A percentile compares a stretch with the other conserved stretches of the same genome.
phyloP scores from a whole-genome alignment of 2,329 filamentous ascomycete species.

The Diaporthe sp. region DNA sequence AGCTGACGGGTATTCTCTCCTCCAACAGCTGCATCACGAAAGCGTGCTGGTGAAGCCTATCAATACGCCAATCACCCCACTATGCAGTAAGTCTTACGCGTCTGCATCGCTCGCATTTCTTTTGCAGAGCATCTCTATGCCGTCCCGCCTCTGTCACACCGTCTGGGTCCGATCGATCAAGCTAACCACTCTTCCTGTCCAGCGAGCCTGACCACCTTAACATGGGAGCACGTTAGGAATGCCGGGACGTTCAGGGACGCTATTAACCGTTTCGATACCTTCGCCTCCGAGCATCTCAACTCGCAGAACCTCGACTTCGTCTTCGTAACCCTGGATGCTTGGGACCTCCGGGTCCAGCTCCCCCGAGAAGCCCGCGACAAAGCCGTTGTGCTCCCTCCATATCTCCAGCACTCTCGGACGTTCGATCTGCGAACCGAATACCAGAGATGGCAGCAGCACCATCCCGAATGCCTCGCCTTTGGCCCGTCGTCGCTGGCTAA shows the following conservation, averaged over 20 bases:
- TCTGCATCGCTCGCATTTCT: conserved; percentile 35
- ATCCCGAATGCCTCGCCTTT: conserved; percentile 96
- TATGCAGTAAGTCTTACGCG: conserved; percentile 86
- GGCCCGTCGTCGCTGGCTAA: conserved; percentile 95
- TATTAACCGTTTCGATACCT: conserved; percentile 93
- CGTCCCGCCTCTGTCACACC: conserved; percentile 25
- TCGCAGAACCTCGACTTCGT: conserved; percentile 96
- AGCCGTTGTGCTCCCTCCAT: conserved; percentile 94
- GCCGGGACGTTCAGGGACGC: conserved; percentile 98
- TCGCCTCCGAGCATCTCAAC: conserved; percentile 90
- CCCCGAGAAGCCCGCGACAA: conserved; percentile 98
- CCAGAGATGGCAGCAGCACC: conserved; percentile 97
- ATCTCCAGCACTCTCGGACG: conserved; percentile 96
- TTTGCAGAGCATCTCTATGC: conserved; percentile 30
- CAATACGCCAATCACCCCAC: conserved; percentile 97
- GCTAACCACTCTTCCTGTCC: conserved; percentile 41
- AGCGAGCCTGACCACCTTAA: conserved; percentile 97
- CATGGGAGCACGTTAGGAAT: conserved; percentile 98
- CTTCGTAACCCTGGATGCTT: conserved; percentile 97
- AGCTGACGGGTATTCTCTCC: conserved; percentile 4
- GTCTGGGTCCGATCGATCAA: conserved; percentile 17
- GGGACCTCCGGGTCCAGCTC: conserved; percentile 97
- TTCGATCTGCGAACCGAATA: conserved; percentile 98
- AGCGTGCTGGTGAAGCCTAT: conserved; percentile 97
- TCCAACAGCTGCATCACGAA: conserved; percentile 85